Conservation (phyloP, 1,139 yeast genomes). For the Geotrichum reessii region DNA sequence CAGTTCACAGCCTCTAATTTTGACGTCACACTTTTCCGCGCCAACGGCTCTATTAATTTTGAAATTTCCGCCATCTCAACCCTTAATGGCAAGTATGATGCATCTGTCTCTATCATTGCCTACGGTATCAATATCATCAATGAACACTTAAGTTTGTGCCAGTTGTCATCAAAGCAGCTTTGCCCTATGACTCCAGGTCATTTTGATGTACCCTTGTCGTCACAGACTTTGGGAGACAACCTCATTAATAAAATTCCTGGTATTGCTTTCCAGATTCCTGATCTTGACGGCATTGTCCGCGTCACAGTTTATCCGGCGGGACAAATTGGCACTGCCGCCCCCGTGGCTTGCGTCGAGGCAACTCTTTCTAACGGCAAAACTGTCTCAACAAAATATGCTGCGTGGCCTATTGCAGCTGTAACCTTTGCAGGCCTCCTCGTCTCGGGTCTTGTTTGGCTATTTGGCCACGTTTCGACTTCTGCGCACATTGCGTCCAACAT, state of each 20-base stretch:
- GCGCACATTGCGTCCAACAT: constrained; percentile 96
- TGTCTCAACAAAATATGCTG: constrained; percentile 87
- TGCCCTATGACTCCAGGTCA: constrained; percentile 91
- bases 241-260: constrained; percentile 58
- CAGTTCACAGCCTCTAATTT: constrained; percentile 83
- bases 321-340: constrained; percentile 28
- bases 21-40: constrained; percentile 67
- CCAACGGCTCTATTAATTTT: constrained; percentile 55
- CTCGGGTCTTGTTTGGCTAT: constrained; percentile 78
- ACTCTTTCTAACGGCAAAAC: constrained; percentile 82
- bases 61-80: constrained; percentile 76
- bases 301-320: constrained; percentile 54
- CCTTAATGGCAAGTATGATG: constrained; percentile 66
- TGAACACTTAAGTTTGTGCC: constrained; percentile 58
- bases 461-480: constrained; percentile 89
- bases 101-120: constrained; percentile 62
- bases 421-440: constrained; percentile 82
- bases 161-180: constrained; percentile 37
- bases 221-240: constrained; percentile 37
- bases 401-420: constrained; percentile 95
- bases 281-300: constrained; percentile 84
- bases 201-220: constrained; percentile 59
- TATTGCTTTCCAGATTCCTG: constrained; percentile 86
- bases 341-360: constrained; percentile 92
- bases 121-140: constrained; percentile 74